phyloP scores from a whole-genome alignment of 148 eudicot genomes.

The Vaccinium vitisidaea region DNA sequence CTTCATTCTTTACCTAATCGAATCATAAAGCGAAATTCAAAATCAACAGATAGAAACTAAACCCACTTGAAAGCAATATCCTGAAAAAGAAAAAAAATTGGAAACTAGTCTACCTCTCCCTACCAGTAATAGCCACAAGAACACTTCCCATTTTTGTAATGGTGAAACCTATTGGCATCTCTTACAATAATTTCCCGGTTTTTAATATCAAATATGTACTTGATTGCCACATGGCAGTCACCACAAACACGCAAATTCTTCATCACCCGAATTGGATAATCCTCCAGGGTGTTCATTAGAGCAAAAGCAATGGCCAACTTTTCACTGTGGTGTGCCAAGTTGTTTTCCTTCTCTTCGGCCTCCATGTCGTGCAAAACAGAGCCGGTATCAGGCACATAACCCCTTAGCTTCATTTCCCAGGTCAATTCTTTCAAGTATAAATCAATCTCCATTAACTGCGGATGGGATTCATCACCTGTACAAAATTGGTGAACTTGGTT shows the following conservation, averaged over 20 bases:
- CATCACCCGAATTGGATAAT: constrained; percentile 70
- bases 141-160: constrained; percentile 69
- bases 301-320: constrained; percentile 81
- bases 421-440: constrained; percentile 56
- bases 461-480: constrained; percentile 65
- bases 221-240: constrained; percentile 76
- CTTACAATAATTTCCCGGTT: constrained; percentile 67
- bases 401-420: constrained; percentile 51
- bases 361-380: constrained; percentile 77
- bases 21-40: too few species aligned
- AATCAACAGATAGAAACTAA: too few species aligned
- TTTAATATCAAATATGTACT: constrained; percentile 60
- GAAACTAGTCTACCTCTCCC: neutral
- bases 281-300: constrained; percentile 64
- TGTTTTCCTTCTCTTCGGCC: constrained; percentile 59
- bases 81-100: too few species aligned
- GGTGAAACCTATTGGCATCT: constrained; percentile 82
- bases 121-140: constrained; percentile 78
- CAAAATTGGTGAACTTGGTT: constrained; percentile 64
- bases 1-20: too few species aligned
- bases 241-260: constrained; percentile 76
- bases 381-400: constrained; percentile 63
- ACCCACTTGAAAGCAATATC: too few species aligned
- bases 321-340: constrained; percentile 74
- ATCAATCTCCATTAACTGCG: constrained; percentile 51